These are phyloP conservation scores for Aurifilum marmelostoma DNA, from an alignment of 2,329 filamentous ascomycete genomes.

Conservation along the genomic window DNA sequence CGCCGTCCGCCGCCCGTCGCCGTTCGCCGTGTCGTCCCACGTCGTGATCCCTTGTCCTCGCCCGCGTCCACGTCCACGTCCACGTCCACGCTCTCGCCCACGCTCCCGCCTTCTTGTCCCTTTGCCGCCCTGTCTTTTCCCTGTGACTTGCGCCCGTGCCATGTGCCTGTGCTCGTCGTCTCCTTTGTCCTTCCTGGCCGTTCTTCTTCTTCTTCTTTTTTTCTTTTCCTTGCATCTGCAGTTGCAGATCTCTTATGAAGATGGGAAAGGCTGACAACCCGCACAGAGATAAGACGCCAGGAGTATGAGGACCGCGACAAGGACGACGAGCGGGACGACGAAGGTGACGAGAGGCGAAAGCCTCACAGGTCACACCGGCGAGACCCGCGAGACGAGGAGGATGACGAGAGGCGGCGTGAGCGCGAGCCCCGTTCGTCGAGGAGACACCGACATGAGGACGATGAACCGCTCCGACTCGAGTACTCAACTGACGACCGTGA, in stretches of 20 bases:
- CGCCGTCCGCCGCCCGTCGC: slow-evolving; percentile 16
- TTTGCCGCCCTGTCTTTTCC: slow-evolving; percentile 23
- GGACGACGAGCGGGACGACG: slow-evolving; percentile 33
- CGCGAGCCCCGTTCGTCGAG: slow-evolving; percentile 35
- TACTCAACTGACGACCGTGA: slow-evolving; percentile 36
- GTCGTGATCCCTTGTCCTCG: slow-evolving; percentile 26
- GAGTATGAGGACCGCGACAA: slow-evolving; percentile 41
- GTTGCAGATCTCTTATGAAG: slow-evolving; percentile 23
- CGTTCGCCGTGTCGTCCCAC: slow-evolving; percentile 30
- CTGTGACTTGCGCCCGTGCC: slow-evolving; percentile 29
- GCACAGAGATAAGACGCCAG: slow-evolving; percentile 45
- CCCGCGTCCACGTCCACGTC: not conserved
- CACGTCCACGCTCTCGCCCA: slow-evolving; percentile 25
- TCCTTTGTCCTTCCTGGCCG: slow-evolving; percentile 24
- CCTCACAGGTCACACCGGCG: slow-evolving; percentile 35
- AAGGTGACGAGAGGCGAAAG: slow-evolving; percentile 38
- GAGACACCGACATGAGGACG: slow-evolving; percentile 35
- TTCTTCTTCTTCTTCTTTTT: slow-evolving; percentile 23
- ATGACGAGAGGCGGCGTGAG: slow-evolving; percentile 39
- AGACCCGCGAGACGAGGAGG: slow-evolving; percentile 38
- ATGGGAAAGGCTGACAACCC: slow-evolving; percentile 33
- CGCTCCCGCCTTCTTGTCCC: slow-evolving; percentile 17
- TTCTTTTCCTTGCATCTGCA: slow-evolving; percentile 23
- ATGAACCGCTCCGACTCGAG: slow-evolving; percentile 38
- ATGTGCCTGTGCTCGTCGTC: slow-evolving; percentile 29